Evolutionary conservation across 805 yeast species (phyloP).

Genomic region (Yarrowia sp.): DNA sequence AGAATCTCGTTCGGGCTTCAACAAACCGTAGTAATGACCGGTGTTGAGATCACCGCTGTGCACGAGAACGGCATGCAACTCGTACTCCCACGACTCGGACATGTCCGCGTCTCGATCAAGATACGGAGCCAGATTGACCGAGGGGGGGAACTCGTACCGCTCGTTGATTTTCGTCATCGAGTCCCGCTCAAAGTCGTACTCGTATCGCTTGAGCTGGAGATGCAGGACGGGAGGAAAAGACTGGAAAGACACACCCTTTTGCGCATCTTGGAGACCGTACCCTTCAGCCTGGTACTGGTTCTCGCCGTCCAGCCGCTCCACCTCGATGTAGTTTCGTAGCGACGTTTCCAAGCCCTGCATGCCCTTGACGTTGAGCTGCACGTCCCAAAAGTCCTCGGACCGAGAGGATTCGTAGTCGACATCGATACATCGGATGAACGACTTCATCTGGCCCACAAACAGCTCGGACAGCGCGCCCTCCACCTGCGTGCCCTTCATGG

Average conservation of each 20-base stretch:
- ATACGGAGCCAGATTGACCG: constrained; percentile 75
- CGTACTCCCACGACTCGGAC: constrained; percentile 69
- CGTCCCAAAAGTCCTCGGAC: constrained; percentile 96
- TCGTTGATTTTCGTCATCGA: constrained; percentile 89
- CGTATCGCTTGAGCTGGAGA: constrained; percentile 89
- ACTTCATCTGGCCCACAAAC: constrained; percentile 96
- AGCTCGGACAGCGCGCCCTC: constrained; percentile 73
- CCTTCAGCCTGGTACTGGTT: constrained; percentile 92
- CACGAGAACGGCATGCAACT: constrained; percentile 88
- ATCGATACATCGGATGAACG: constrained; percentile 86
- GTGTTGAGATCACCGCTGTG: constrained; percentile 95
- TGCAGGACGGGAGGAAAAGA: constrained; percentile 91
- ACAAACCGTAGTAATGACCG: constrained; percentile 95
- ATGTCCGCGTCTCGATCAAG: constrained; percentile 54
- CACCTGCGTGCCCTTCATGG: constrained; percentile 84
- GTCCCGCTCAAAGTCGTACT: constrained; percentile 87
- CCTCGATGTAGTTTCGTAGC: constrained; percentile 81
- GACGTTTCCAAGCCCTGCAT: constrained; percentile 69
- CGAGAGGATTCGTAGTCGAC: constrained; percentile 92
- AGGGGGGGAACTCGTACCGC: constrained; percentile 81
- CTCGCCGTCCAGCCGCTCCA: constrained; percentile 88
- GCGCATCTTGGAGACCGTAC: constrained; percentile 89
- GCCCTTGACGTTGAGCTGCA: constrained; percentile 89
- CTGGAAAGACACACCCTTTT: constrained; percentile 91
- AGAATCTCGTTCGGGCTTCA: constrained; percentile 69